Percentiles rank a stretch among this genome's conserved stretches.
Conservation (phyloP, 805 yeast species). For the Yarrowia sp. region DNA sequence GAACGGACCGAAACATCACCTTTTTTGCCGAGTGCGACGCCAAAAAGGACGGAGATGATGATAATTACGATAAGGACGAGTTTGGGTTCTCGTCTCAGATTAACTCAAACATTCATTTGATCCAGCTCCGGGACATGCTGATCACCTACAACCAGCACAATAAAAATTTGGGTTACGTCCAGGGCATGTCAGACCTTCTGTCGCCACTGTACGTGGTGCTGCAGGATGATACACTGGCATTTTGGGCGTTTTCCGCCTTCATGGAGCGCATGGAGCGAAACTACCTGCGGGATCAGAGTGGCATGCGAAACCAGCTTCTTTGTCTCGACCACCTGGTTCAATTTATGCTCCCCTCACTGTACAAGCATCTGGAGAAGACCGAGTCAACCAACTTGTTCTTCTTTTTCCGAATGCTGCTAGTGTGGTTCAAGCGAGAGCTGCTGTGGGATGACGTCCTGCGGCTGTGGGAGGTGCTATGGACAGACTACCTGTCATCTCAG, state of each 20-base stretch:
- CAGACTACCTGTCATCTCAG: conserved; percentile 82
- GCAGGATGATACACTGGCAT: conserved; percentile 72
- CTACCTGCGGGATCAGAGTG: conserved; percentile 85
- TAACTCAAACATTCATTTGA: conserved; percentile 71
- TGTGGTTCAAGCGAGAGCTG: conserved; percentile 93
- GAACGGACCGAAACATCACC: conserved; percentile 80
- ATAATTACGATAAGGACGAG: conserved; percentile 24
- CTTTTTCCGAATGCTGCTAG: conserved; percentile 90
- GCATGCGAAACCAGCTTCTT: conserved; percentile 85
- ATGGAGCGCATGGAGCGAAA: conserved; percentile 97
- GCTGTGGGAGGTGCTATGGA: conserved; percentile 93
- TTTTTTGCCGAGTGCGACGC: conserved; percentile 54
- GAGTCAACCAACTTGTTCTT: conserved; percentile 89
- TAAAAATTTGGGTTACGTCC: conserved; percentile 85
- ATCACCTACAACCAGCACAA: conserved; percentile 85
- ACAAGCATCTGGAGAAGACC: conserved; percentile 77
- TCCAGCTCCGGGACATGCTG: conserved; percentile 69
- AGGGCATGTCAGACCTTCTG: conserved; percentile 93
- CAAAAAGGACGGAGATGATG: conserved; percentile 54
- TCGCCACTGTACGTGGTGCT: conserved; percentile 71
- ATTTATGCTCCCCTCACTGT: conserved; percentile 82
- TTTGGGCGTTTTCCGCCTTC: conserved; percentile 83
- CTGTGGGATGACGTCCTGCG: conserved; percentile 69
- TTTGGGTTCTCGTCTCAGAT: conserved; percentile 23
- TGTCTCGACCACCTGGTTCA: conserved; percentile 82